phyloP scores from a whole-genome alignment of 31 red algal species.

The Porphyra umbilicalis region DNA sequence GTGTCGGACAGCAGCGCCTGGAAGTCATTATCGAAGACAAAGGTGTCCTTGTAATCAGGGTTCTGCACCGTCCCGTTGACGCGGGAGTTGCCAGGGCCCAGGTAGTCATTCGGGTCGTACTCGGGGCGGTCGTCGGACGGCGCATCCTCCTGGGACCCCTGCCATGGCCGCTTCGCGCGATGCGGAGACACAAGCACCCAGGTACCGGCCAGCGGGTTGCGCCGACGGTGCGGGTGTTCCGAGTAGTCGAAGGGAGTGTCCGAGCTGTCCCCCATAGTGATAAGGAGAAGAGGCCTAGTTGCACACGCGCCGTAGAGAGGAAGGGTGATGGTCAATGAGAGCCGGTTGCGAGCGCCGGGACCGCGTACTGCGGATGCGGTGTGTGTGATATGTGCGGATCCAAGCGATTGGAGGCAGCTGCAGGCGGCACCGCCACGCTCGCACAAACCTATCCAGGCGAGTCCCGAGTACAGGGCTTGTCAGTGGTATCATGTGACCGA shows the following conservation, averaged over 20 bases:
- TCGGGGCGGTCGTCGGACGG: constrained; percentile 69
- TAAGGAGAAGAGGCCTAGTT: not conserved
- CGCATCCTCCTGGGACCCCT: constrained; percentile 71
- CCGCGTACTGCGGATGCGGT: too few species aligned
- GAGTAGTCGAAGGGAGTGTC: constrained; percentile 69
- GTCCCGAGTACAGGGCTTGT: too few species aligned
- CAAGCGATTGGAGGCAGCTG: too few species aligned
- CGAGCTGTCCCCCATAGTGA: not conserved
- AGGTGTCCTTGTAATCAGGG: constrained; percentile 84
- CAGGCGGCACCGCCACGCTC: too few species aligned
- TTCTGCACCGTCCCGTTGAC: constrained; percentile 77
- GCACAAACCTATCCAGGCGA: too few species aligned
- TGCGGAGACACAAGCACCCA: constrained; percentile 86
- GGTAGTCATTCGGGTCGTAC: constrained; percentile 87
- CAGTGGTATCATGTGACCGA: too few species aligned
- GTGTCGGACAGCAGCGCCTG: constrained; percentile 74
- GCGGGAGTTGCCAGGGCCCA: constrained; percentile 86
- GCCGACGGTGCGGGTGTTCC: constrained; percentile 91
- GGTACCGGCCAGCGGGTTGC: constrained; percentile 71
- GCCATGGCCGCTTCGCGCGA: constrained; percentile 95
- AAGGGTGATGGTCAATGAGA: too few species aligned
- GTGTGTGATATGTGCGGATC: too few species aligned
- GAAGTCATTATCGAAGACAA: constrained; percentile 97
- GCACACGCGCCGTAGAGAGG: too few species aligned
- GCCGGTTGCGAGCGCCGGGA: too few species aligned